Evolutionary conservation across 2,329 filamentous ascomycete genomes (phyloP), one percentile per base, ranked within the genome.

Genomic region (Phialophora verrucosa): DNA sequence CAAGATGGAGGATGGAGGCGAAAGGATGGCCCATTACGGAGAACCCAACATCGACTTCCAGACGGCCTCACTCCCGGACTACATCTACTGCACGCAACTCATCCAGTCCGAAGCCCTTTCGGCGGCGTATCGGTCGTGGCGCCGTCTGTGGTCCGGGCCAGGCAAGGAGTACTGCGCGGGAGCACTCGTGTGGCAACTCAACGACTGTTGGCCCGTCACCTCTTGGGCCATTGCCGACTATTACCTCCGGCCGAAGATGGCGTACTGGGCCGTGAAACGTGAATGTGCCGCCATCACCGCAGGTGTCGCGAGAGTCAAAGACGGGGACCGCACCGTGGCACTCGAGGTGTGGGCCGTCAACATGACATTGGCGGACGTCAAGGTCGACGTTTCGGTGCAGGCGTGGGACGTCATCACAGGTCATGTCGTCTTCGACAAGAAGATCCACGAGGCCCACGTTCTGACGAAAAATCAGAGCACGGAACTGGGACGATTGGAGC

Each of bases 21-120:
- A 61, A 20, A 14, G 58, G 23, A 61, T 61, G 14, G 58, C 44
- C 10, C 58, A 53, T 29, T 61, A 61, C 29, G 29, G 58, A 32
- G 29, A 61, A n/a, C n/a, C 10, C 29, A 61, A 61, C 31, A 53
- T 61, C 58, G 42, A 51, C 10, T 61, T 38, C 32, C 23, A 53
- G 32, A 73, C 65, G 12, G 84, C 83, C 47, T 78, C 82, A 59
- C 75, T 84, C 25, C 81, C 83, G 73, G 81, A 89, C 69, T 91
- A 90, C 72, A 84, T 92, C 71, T 93, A 91, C 75, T 83, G 80
- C 75, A 88, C 85, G 3, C 86, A 88, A 73, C 79, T 88, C 29
- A 83, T 85, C 47, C 86, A 88, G 75, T 83, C 85, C 23, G 86
- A 88, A 72, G 83, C 84, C 1, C 77, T 88, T 73, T 84, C 85